Evolutionary conservation across 73 alveolate genomes (phyloP), one percentile per base, ranked within the genome.

Genomic region (Breviolum minutum): DNA sequence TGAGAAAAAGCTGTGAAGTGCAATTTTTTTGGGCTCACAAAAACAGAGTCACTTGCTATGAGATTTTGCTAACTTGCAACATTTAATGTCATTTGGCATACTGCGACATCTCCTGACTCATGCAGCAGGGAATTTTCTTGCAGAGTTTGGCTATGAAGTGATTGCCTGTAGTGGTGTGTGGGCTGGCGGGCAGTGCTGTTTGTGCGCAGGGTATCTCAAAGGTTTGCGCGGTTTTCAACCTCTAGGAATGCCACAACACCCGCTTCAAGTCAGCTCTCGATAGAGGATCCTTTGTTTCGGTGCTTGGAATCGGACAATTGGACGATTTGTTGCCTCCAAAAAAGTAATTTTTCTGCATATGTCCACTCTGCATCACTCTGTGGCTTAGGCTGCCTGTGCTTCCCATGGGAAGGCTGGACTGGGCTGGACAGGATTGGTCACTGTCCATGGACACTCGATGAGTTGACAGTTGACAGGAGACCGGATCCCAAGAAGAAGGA

Each of bases 131-230:
- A 40, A 40, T 40, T 40, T 40, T 40, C 54, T 40, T 40, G 54
- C 54, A 40, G 54, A 40, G 54, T 40, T 40, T 40, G 54, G 54
- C 54, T 40, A 40, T 40, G 54, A 40, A 40, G 54, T 40, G 54
- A 40, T 40, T 40, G 54, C 54, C 54, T 40, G 54, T 40, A 40
- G 54, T 40, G 54, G 5, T 40, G 54, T 40, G 90, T 40, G 7
- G 26, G 92, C 62, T 63, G 54, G 92, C 92, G 92, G 92, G 80
- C 96, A 30, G 96, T 63, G 97, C 97, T 91, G 97, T 91, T 91
- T 91, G 71, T 91, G 97, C 97, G 97, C 77, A 8, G 60, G 87
- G 84, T 1, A 60, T 77, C 86, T 27, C 69, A 60, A 63, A 69
- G 69, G 27, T 71, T 79, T n/a, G 73, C 40, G 16, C n/a, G 84